Percentiles rank a stretch among this genome's conserved stretches.
These are phyloP conservation scores for Talaromyces sp. DNA, from an alignment of 2,329 filamentous ascomycete species.

Conservation along the genomic window DNA sequence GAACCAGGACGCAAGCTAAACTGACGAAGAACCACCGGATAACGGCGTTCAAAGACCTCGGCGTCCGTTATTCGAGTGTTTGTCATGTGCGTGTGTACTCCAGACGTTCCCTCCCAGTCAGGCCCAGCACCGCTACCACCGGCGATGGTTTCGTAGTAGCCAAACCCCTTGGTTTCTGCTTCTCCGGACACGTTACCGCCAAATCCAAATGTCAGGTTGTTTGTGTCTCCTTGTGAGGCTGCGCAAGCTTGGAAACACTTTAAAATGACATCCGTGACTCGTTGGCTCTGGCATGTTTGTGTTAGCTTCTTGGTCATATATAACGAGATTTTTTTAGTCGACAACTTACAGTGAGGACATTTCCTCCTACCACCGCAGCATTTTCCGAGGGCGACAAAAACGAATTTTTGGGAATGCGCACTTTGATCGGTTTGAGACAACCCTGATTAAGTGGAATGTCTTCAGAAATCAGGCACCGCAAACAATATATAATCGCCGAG, in stretches of 20 bases:
- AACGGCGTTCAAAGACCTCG: conserved; percentile 72
- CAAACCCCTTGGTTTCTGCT: conserved; percentile 59
- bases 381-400: conserved; percentile 67
- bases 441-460: conserved; percentile 82
- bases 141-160: conserved; percentile 79
- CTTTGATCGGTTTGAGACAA: conserved; percentile 66
- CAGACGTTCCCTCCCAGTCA: conserved; percentile 66
- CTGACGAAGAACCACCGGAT: conserved; percentile 67
- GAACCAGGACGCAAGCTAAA: conserved; percentile 62
- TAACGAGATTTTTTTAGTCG: not conserved
- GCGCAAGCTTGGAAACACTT: conserved; percentile 71
- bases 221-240: conserved; percentile 69
- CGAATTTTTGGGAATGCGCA: conserved; percentile 64
- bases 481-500: conserved; percentile 75
- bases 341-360: conserved; percentile 59
- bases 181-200: conserved; percentile 59
- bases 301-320: not conserved
- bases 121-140: conserved; percentile 71
- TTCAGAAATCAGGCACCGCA: conserved; percentile 68
- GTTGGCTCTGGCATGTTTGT: conserved; percentile 47
- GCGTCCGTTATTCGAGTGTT: conserved; percentile 80
- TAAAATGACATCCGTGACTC: conserved; percentile 72
- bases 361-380: conserved; percentile 73
- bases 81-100: conserved; percentile 82
- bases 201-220: conserved; percentile 74